phyloP scores from a whole-genome alignment of 352 stramenopile genomes.

The Globisporangium perplexum region DNA sequence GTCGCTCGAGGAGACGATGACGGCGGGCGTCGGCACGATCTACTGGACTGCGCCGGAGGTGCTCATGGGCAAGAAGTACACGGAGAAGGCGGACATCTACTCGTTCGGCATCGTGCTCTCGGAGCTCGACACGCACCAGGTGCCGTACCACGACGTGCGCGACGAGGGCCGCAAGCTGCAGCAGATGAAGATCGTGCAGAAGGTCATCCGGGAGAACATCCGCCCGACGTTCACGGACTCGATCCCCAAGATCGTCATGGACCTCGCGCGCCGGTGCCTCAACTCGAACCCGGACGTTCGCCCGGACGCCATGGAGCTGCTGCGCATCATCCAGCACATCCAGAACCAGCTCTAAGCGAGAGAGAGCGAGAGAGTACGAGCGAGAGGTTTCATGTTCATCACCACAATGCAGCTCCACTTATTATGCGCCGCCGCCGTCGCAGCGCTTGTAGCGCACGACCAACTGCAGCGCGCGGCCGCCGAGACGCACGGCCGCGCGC shows the following conservation, averaged over 20 bases:
- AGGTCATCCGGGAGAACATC: conserved; percentile 67
- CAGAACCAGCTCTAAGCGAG: conserved; percentile 39
- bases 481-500: conserved; percentile 10
- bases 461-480: conserved; percentile 1
- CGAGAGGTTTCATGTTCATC: not conserved
- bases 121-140: conserved; percentile 69
- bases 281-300: conserved; percentile 60
- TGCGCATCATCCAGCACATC: conserved; percentile 59
- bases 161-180: conserved; percentile 71
- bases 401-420: not conserved
- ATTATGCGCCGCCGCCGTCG: not conserved
- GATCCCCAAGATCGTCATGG: conserved; percentile 49
- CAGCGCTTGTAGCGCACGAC: conserved; percentile 10
- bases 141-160: conserved; percentile 78
- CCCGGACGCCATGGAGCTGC: conserved; percentile 59
- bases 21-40: conserved; percentile 72
- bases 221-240: conserved; percentile 53
- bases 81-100: conserved; percentile 80
- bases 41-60: conserved; percentile 83
- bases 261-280: conserved; percentile 60
- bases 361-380: not conserved
- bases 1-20: conserved; percentile 80
- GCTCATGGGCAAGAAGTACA: conserved; percentile 81
- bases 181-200: conserved; percentile 82
- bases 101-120: conserved; percentile 81